These are phyloP conservation scores for Trichophyton verrucosum DNA, from an alignment of 2,329 filamentous ascomycete species.

Conservation along the genomic window DNA sequence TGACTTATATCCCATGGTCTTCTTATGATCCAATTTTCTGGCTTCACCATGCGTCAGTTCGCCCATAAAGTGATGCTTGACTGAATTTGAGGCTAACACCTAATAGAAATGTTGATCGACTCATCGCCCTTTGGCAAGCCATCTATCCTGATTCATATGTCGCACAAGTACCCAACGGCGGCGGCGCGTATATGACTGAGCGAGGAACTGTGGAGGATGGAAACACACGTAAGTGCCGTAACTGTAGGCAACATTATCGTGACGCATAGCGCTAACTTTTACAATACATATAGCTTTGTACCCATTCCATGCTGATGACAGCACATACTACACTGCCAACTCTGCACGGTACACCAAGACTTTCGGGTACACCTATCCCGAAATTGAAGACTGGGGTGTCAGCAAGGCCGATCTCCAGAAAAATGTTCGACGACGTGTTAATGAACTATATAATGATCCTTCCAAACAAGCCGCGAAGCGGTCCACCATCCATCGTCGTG, in stretches of 20 bases:
- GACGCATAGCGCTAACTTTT: neutral
- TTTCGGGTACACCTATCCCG: constrained; percentile 66
- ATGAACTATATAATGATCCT: constrained; percentile 44
- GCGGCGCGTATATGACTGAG: constrained; percentile 49
- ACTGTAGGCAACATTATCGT: neutral
- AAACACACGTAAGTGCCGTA: constrained; percentile 33
- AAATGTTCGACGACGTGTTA: constrained; percentile 43
- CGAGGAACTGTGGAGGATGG: constrained; percentile 44
- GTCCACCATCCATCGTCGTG: constrained; percentile 16
- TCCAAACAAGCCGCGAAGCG: constrained; percentile 3
- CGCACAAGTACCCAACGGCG: constrained; percentile 41
- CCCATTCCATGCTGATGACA: constrained; percentile 51
- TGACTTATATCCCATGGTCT: constrained; percentile 58
- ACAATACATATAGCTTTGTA: constrained; percentile 36
- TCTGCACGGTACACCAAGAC: constrained; percentile 45
- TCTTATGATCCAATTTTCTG: constrained; percentile 72
- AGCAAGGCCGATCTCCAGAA: constrained; percentile 24
- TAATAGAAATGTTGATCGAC: constrained; percentile 54
- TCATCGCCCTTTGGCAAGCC: constrained; percentile 65
- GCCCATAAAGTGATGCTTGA: neutral
- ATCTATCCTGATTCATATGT: constrained; percentile 59
- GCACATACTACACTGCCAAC: constrained; percentile 56
- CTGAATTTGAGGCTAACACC: neutral
- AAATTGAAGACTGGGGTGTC: constrained; percentile 40
- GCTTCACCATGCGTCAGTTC: constrained; percentile 50